Conservation (phyloP, 1,284 basidiomycete genomes). For the Phlebopus sp. region DNA sequence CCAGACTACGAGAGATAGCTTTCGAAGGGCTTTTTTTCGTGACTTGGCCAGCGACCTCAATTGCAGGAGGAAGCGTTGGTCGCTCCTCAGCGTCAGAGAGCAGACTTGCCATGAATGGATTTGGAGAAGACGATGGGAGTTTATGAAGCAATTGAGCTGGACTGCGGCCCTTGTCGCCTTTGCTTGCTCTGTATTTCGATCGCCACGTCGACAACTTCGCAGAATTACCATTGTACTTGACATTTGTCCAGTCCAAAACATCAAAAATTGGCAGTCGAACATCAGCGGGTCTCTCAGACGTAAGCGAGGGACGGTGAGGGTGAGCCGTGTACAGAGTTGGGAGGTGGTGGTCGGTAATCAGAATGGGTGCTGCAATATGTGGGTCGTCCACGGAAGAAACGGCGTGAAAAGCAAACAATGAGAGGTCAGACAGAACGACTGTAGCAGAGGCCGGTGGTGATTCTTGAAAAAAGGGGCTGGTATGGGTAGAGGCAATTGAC, state of each 20-base stretch:
- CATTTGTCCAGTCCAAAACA: constrained; percentile 60
- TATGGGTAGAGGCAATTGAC: constrained; percentile 7
- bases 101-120: constrained; percentile 22
- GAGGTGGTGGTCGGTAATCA: constrained; percentile 63
- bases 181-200: constrained; percentile 31
- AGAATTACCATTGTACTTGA: constrained; percentile 38
- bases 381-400: constrained; percentile 21
- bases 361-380: constrained; percentile 49
- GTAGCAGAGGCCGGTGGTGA: constrained; percentile 30
- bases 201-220: constrained; percentile 64
- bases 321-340: constrained; percentile 44
- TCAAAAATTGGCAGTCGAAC: constrained; percentile 51
- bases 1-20: constrained; percentile 19
- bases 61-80: constrained; percentile 10
- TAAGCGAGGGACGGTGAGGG: constrained; percentile 41
- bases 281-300: constrained; percentile 20
- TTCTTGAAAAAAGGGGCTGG: constrained; percentile 1
- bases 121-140: constrained; percentile 21
- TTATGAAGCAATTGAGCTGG: constrained; percentile 16
- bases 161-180: constrained; percentile 14
- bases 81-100: constrained; percentile 18
- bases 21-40: neutral
- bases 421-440: constrained; percentile 44
- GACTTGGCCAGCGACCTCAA: constrained; percentile 18
- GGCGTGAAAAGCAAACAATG: constrained; percentile 47